Evolutionary conservation across 768 basidiomycete species (phyloP), one percentile per base, ranked within the genome.

Genomic region (Neoboletus magnificus): DNA sequence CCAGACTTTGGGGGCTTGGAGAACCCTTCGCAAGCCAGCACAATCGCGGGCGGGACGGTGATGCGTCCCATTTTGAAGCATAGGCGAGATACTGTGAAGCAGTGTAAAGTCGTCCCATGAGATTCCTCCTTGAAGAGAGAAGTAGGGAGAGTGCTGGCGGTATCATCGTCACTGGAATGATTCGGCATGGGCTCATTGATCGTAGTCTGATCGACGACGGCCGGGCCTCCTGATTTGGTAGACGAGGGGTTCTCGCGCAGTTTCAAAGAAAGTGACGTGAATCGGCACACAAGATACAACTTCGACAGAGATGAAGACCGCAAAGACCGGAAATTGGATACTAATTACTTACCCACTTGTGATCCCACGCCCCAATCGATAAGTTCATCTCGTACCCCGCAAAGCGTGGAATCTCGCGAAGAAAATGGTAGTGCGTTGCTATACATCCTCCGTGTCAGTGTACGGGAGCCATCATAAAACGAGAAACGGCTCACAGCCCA

Each of bases 401-500:
- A 20, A 52, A 63, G 3, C 50, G 52, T 33, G 63, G 56, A 23
- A 64, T 62, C 39, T 65, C 62, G 13, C 18, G 56, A 43, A 64
- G 42, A 36, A 64, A 64, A 32, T 42, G 55, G 15, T 58, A 65
- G 13, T 61, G 52, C 3, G 60, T 54, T 1, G 62, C 61, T 62
- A 20, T 13, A 22, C 3, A 4, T 23, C 11, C 22, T 20, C 20
- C 27, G 22, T 16, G 7, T 51, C 3, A 48, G 50, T 15, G 5
- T 33, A 16, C 25, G 3, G 11, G 10, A 27, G 4, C 30, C 15
- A 25, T 12, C 2, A 35, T 20, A 11, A 16, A 45, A 29, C 12
- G 2, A 12, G 4, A 15, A 10, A 54, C 9, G 15, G 2, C 47
- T 55, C 20, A 60, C 59, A 58, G 12, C 47, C 47, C 22, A 58